Base-by-base conservation (phyloP, 805 yeast species). In the Monosporozyma servazzii region DNA sequence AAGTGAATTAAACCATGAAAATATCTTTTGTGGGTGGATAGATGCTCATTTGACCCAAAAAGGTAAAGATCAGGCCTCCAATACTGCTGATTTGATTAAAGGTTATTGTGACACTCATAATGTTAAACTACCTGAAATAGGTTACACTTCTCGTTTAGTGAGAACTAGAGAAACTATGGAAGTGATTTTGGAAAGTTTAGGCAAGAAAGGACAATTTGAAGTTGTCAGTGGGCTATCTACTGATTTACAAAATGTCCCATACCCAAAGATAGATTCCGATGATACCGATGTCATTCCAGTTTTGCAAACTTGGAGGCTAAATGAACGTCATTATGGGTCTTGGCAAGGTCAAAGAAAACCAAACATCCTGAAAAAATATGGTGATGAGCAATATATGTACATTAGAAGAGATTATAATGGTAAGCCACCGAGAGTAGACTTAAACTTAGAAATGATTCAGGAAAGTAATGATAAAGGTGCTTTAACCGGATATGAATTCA, bases 11-110 rank as follows among this genome's bases (percentile, higher is more conserved):
- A 86, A 86, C 65, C 81, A 83, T 64, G 78, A 78, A 62, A 81
- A 84, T 68, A 73, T 80, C 56, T 86, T 86, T 70, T 85, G 93
- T 66, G 95, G 95, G 18, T 86, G 95, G 95, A 81, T 84, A 30
- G 91, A 86, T 69, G 83, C 85, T 33, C 74, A 76, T 53, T 72
- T 86, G 59, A 82, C 90, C 3, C 80, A 71, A 7, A 76, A 78
- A 54, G 95, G 95, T 47, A 71, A 74, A 56, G 69, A 72, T 54
- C 93, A 86, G 67, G 95, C 95, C 21, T 64, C 66, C 44, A 71
- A 77, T 56, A 82, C 88, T 37, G 88, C 87, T 23, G 72, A 73
- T 48, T 68, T 84, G 60, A 73, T 86, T 52, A 70, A 72, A 56
- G 74, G 75, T 50, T 65, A 62, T 52, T 66, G 67, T 53, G 48